Evolutionary conservation across 495 filamentous ascomycete species (phyloP), one percentile per base, ranked within the genome.

Genomic region (Annulohypoxylon stygium): DNA sequence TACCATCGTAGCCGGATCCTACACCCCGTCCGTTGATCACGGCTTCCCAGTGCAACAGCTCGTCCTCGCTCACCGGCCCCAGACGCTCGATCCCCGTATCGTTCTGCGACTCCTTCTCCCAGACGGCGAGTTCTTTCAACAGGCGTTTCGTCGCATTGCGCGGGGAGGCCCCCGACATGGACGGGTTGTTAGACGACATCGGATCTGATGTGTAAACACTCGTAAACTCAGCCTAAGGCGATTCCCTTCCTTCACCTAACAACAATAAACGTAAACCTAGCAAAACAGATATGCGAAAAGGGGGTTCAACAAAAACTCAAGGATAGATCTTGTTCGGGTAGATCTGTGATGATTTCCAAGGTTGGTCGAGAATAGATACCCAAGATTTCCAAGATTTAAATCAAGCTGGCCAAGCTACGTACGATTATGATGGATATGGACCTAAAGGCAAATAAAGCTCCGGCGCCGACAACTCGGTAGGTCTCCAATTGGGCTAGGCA

Each of bases 21-120:
- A 86, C 51, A 0, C 80, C 84, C 37, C 88, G 84, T 25, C 94
- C 93, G 63, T 90, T 91, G 67, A 97, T 86, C 16, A 96, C 91
- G 0, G 93, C 92, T 76, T 91, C 89, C 91, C 94, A 96, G 65
- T 85, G 83, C 30, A 93, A 80, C 36, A 97, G 78, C 75, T 95
- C 87, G 37, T 90, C 88, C 65, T 94, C 92, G 69, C 80, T 81
- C 51, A 90, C 81, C 11, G 92, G 93, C 4, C 89, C 88, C 3
- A 97, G 89, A 55, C 90, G 85, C 79, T 86, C 81, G 72, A 87
- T 81, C 12, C 84, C 81, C 64, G 69, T 73, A 62, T 86, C 84
- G 45, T 73, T 69, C 37, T 71, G 62, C 53, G 69, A 58, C 69
- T 83, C 83, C 76, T 73, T 69, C 58, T 78, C 76, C 83, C 83